Conservation (phyloP, 257 asterid genomes). For the Capsicum pubescens region DNA sequence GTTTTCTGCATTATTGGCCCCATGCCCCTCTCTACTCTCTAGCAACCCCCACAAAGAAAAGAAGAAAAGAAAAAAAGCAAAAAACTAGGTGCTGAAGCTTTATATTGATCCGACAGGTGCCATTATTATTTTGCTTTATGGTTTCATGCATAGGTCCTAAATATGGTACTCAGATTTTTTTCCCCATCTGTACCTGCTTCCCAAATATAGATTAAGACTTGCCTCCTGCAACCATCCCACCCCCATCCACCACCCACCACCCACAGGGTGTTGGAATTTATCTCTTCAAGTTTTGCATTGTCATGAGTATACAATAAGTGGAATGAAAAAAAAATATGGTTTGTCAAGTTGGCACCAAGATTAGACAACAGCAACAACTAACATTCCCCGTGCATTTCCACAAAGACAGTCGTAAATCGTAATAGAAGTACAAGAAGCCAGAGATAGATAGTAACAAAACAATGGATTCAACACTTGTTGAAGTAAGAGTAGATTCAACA, state of each 20-base stretch:
- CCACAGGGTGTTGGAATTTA: neutral
- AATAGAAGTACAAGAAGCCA: too few species aligned
- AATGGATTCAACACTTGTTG: too few species aligned
- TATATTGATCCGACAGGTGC: neutral
- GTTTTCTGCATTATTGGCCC: constrained; percentile 7
- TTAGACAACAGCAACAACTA: too few species aligned
- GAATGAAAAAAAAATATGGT: neutral
- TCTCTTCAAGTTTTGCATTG: neutral
- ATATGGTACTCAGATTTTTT: neutral
- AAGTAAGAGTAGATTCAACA: too few species aligned
- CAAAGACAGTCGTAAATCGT: too few species aligned
- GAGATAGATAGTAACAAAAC: too few species aligned
- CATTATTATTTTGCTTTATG: constrained; percentile 1
- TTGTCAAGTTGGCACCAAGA: too few species aligned
- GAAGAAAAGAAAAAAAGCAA: constrained; percentile 5
- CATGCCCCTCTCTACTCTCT: neutral
- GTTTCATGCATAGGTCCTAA: neutral
- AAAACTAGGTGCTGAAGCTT: neutral
- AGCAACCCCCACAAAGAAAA: neutral
- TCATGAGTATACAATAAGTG: neutral
- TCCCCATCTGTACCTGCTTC: neutral
- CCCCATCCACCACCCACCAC: neutral
- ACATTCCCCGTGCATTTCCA: too few species aligned
- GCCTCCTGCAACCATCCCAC: neutral
- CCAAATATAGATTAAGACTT: neutral